Percentiles rank a stretch among this genome's conserved stretches.
Evolutionary conservation across 768 basidiomycete genomes (phyloP).

Genomic region (Epithele typhae): DNA sequence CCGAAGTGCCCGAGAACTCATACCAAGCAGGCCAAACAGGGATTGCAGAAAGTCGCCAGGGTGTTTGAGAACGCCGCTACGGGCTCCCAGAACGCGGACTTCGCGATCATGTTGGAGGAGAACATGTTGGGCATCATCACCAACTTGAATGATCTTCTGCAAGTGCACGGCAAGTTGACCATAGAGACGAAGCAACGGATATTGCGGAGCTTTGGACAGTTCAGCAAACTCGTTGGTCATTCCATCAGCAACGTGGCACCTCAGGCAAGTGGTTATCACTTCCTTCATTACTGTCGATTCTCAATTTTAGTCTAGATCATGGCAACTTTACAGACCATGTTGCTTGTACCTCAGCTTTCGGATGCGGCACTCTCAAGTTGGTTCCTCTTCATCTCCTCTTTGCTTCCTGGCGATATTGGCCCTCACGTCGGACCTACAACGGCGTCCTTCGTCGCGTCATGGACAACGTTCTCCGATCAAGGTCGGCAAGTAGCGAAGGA

Average conservation of each 20-base stretch:
- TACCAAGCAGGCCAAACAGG: constrained; percentile 40
- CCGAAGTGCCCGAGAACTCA: too few species aligned
- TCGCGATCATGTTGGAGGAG: constrained; percentile 51
- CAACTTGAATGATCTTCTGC: constrained; percentile 79
- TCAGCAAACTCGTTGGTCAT: constrained; percentile 68
- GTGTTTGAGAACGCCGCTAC: constrained; percentile 20
- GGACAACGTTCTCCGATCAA: constrained; percentile 55
- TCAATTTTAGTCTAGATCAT: too few species aligned
- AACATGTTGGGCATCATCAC: constrained; percentile 85
- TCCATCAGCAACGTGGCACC: constrained; percentile 75
- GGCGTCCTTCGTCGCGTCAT: constrained; percentile 76
- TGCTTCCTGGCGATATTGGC: constrained; percentile 67
- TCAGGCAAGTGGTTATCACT: too few species aligned
- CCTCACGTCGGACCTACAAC: constrained; percentile 85
- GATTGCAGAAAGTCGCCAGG: constrained; percentile 41
- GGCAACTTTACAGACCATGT: constrained; percentile 90
- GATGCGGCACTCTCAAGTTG: constrained; percentile 79
- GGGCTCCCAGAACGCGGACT: constrained; percentile 8
- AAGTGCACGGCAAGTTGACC: constrained; percentile 73
- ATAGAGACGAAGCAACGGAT: constrained; percentile 68
- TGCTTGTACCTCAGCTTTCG: constrained; percentile 70
- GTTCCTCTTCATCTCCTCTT: constrained; percentile 67
- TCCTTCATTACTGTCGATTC: too few species aligned
- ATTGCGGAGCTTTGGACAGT: constrained; percentile 68
- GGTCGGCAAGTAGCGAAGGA: constrained; percentile 51